Percentiles rank a stretch among this genome's conserved stretches.
Conservation (phyloP, 768 basidiomycete species). For the Tubosaeta sp. region DNA sequence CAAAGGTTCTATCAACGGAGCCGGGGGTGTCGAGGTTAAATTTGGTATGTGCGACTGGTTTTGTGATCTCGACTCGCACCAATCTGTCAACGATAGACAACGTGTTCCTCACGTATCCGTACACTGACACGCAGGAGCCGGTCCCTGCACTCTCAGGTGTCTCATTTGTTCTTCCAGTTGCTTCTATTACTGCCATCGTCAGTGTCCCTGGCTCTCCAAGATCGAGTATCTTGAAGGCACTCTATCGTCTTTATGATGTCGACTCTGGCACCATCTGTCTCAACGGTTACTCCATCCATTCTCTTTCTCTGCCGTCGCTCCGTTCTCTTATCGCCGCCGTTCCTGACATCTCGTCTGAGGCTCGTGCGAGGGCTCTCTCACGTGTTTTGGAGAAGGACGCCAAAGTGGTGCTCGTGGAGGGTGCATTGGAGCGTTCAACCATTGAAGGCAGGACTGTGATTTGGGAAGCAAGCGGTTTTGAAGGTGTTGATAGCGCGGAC, state of each 20-base stretch:
- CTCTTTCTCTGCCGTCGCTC: slow-evolving; percentile 78
- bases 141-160: slow-evolving; percentile 65
- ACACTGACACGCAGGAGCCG: slow-evolving; percentile 49
- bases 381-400: slow-evolving; percentile 23
- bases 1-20: slow-evolving; percentile 66
- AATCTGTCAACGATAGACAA: slow-evolving; percentile 47
- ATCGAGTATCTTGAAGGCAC: slow-evolving; percentile 77
- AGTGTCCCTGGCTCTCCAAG: slow-evolving; percentile 82
- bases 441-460: slow-evolving; percentile 22
- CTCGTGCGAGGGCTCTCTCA: slow-evolving; percentile 21
- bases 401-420: slow-evolving; percentile 25
- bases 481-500: slow-evolving; percentile 57
- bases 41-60: slow-evolving; percentile 54
- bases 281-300: slow-evolving; percentile 83
- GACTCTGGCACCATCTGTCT: slow-evolving; percentile 75
- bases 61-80: background rate
- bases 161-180: slow-evolving; percentile 85
- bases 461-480: slow-evolving; percentile 22
- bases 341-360: slow-evolving; percentile 61
- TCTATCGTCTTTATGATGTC: slow-evolving; percentile 92
- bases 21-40: slow-evolving; percentile 76
- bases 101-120: slow-evolving; percentile 76
- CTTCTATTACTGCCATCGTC: slow-evolving; percentile 85
- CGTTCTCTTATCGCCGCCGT: slow-evolving; percentile 85
- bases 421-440: slow-evolving; percentile 18